Base-by-base conservation (phyloP, 352 stramenopile species). In the Phytopythium cucurbitacearum region DNA sequence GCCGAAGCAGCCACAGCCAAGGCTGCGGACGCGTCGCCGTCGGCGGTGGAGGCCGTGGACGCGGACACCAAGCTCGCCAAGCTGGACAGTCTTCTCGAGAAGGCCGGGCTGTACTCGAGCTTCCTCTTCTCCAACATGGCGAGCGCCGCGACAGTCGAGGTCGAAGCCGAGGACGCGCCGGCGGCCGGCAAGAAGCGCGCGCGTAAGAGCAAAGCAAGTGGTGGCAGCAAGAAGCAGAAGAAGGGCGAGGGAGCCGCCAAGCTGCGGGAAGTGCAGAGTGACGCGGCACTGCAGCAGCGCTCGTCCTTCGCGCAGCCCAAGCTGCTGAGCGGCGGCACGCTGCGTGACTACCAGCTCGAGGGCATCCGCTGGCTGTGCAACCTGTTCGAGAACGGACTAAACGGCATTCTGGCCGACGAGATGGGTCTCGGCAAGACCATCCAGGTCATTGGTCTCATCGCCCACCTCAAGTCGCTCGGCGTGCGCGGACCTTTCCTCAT, bases 311-410 rank as follows among this genome's bases (percentile, higher is more conserved):
- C 65, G 56, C 87, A 97, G 62, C 88, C 89, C 6, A 64, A 56
- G 49, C 57, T 93, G 47, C 70, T 97, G 48, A 81, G 75, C 28
- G 87, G 87, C 32, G 89, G 89, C 34, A 80, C 53, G 35, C 58
- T 97, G 56, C 97, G 97, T 48, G 75, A 91, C 60, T 99, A 99
- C 76, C 96, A 99, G 69, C 65, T 98, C 40, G 95, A 98, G 56
- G 96, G 96, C 55, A 94, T 99, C 51, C 82, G 89, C 48, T 99
- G 96, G 96, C 79, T 99, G n/a, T 96, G 91, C 41, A 98, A 96
- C 42, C 80, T 99, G 42, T 99, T 97, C 68, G 94, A 98, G 71
- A 98, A 99, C 72, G 94, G 92, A 4, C 74, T 99, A 40, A 97
- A 94, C 64, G 96, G 96, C 40, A 94, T 95, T 49, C 59, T 95